Percentiles rank a stretch among this genome's conserved stretches.
phyloP scores from a whole-genome alignment of 345 rosid species.

The Leavenworthia alabamica region DNA sequence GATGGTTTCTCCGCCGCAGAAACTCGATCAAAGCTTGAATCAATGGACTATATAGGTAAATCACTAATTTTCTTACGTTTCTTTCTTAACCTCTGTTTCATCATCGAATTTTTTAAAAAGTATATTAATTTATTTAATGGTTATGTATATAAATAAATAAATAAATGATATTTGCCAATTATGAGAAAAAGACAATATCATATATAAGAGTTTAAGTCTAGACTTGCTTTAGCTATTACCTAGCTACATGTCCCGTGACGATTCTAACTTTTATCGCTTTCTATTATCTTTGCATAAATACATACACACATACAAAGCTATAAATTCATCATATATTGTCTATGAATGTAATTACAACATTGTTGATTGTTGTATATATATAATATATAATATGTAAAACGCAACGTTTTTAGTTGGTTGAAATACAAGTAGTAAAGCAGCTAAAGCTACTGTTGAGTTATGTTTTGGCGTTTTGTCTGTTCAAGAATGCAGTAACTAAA shows the following conservation, averaged over 20 bases:
- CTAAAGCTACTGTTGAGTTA: background rate
- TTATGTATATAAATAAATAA: too few species aligned
- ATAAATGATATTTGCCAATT: too few species aligned
- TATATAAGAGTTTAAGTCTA: too few species aligned
- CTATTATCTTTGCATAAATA: background rate
- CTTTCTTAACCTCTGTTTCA: background rate
- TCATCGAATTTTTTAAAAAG: background rate
- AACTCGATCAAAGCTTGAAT: slow-evolving; percentile 70
- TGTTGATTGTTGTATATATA: background rate
- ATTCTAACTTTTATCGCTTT: background rate
- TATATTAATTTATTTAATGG: background rate
- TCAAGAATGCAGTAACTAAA: too few species aligned
- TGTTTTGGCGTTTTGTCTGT: too few species aligned
- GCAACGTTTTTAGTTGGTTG: background rate
- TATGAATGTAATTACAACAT: background rate
- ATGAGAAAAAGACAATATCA: too few species aligned
- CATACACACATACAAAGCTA: background rate
- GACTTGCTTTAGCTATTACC: too few species aligned
- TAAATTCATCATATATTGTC: background rate
- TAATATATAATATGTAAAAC: background rate
- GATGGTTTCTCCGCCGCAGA: slow-evolving; percentile 52
- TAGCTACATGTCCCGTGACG: slow-evolving; percentile 29
- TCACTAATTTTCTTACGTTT: slow-evolving; percentile 14
- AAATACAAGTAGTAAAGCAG: slow-evolving; percentile 4
- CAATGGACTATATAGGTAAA: slow-evolving; percentile 87